A percentile compares a stretch with the other conserved stretches of the same genome.
Conservation (phyloP, 768 basidiomycete genomes). For the Rhizopogon salebrosus region DNA sequence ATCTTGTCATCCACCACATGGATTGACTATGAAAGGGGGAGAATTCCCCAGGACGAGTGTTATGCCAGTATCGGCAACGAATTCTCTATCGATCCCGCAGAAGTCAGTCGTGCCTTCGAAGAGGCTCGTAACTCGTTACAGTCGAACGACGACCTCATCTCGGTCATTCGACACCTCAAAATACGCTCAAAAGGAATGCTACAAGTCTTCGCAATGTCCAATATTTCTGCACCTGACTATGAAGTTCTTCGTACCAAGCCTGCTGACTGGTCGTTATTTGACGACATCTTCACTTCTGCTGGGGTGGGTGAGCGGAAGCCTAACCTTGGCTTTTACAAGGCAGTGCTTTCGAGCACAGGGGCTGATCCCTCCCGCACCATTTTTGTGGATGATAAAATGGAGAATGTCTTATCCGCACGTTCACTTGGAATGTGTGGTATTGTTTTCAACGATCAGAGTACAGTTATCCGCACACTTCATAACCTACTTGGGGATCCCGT, state of each 20-base stretch:
- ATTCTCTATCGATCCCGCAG: conserved; percentile 32
- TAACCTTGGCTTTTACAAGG: conserved; percentile 46
- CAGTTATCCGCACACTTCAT: conserved; percentile 40
- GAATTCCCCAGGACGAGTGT: conserved; percentile 37
- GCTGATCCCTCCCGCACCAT: conserved; percentile 42
- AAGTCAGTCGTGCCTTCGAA: conserved; percentile 40
- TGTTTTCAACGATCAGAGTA: conserved; percentile 37
- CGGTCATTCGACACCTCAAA: conserved; percentile 43
- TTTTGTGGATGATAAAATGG: conserved; percentile 57
- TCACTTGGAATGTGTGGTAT: conserved; percentile 54
- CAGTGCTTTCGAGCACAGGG: conserved; percentile 40
- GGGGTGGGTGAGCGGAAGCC: conserved; percentile 51
- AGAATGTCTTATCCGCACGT: conserved; percentile 53
- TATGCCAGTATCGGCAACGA: conserved; percentile 36
- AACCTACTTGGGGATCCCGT: conserved; percentile 45
- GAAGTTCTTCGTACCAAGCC: conserved; percentile 38
- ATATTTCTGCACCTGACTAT: conserved; percentile 52
- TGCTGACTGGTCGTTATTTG: conserved; percentile 45
- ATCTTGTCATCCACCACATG: conserved; percentile 44
- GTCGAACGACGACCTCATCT: conserved; percentile 39
- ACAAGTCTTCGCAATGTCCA: conserved; percentile 52
- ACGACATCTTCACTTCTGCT: conserved; percentile 48
- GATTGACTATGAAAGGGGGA: conserved; percentile 51
- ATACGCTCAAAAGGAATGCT: conserved; percentile 28
- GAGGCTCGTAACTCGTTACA: conserved; percentile 44